These are phyloP conservation scores for Diospyros lotus DNA, from an alignment of 148 eudicot genomes.

Conservation along the genomic window DNA sequence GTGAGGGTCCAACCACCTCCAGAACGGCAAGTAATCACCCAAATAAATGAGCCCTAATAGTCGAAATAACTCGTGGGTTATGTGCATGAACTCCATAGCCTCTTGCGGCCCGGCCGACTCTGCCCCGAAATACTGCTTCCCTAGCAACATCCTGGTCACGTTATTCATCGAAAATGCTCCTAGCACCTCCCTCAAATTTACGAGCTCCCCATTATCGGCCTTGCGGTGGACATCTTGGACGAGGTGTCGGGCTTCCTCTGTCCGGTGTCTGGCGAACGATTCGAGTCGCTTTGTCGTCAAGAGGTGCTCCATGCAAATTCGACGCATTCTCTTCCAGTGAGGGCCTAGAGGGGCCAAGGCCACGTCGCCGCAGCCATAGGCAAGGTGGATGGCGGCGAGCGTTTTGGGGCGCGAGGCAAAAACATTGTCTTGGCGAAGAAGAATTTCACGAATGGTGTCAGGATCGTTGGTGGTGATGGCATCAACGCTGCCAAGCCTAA, in stretches of 20 bases:
- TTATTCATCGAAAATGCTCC: slow-evolving; percentile 96
- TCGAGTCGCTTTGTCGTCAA: slow-evolving; percentile 82
- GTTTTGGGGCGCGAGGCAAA: slow-evolving; percentile 88
- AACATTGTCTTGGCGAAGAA: slow-evolving; percentile 67
- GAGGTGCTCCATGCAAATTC: slow-evolving; percentile 92
- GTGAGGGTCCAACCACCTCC: slow-evolving; percentile 94
- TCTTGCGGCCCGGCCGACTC: slow-evolving; percentile 70
- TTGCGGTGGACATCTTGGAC: slow-evolving; percentile 57
- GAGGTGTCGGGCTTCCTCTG: slow-evolving; percentile 76
- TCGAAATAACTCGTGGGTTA: slow-evolving; percentile 89
- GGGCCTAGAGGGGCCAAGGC: slow-evolving; percentile 96
- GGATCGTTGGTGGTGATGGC: slow-evolving; percentile 97
- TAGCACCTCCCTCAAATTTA: slow-evolving; percentile 75
- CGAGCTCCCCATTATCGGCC: slow-evolving; percentile 32
- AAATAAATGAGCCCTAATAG: slow-evolving; percentile 81
- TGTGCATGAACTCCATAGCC: slow-evolving; percentile 86
- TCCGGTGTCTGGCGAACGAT: slow-evolving; percentile 52
- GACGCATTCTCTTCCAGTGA: slow-evolving; percentile 83
- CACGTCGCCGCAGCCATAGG: slow-evolving; percentile 81
- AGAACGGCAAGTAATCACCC: slow-evolving; percentile 90
- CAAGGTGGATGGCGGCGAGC: slow-evolving; percentile 71
- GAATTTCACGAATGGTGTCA: slow-evolving; percentile 65
- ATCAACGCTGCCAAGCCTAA: slow-evolving; percentile 68
- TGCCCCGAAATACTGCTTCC: slow-evolving; percentile 85
- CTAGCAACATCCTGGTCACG: slow-evolving; percentile 92